phyloP scores from a whole-genome alignment of 371 early-diverging fungal genomes.

The Furculomyces boomerangus region DNA sequence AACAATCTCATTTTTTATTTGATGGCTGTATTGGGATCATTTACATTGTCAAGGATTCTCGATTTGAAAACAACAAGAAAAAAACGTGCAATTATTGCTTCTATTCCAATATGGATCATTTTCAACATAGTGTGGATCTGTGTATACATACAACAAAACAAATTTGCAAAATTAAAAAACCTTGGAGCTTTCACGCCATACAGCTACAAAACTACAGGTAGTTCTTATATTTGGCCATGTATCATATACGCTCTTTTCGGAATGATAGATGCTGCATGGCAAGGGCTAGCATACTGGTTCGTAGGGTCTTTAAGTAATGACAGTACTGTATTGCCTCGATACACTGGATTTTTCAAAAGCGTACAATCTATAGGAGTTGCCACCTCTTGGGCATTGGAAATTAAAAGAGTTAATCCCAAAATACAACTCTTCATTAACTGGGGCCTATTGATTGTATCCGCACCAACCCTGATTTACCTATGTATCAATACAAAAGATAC shows the following conservation, averaged over 20 bases:
- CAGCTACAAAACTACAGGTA: constrained; percentile 1
- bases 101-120: constrained; percentile 25
- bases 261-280: constrained; percentile 36
- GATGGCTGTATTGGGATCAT: constrained; percentile 30
- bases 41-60: constrained; percentile 32
- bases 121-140: constrained; percentile 41
- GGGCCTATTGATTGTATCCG: constrained; percentile 6
- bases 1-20: constrained; percentile 38
- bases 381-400: constrained; percentile 22
- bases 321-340: constrained; percentile 33
- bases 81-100: constrained; percentile 31
- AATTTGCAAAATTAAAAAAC: constrained; percentile 20
- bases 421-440: constrained; percentile 10
- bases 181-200: not conserved
- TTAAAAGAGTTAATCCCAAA: constrained; percentile 3
- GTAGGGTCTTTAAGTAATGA: constrained; percentile 48
- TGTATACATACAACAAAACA: constrained; percentile 25
- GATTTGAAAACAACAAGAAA: constrained; percentile 28
- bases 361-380: constrained; percentile 43
- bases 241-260: constrained; percentile 38
- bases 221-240: constrained; percentile 29
- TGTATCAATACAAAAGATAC: not conserved
- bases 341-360: constrained; percentile 57
- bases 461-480: constrained; percentile 7
- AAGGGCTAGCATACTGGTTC: constrained; percentile 40